phyloP scores from a whole-genome alignment of 2,329 filamentous ascomycete genomes.

The Didymella pomorum region DNA sequence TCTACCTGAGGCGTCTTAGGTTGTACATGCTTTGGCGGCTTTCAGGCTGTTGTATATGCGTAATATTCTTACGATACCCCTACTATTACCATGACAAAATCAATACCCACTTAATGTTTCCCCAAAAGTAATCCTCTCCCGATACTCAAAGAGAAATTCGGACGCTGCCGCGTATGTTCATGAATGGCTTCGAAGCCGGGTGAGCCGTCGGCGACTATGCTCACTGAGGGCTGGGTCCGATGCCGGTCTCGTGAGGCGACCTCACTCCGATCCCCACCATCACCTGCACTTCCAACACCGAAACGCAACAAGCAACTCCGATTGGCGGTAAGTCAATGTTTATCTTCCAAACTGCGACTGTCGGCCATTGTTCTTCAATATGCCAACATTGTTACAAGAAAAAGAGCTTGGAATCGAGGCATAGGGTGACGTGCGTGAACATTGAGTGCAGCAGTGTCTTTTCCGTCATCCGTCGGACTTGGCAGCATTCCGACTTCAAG shows the following conservation, averaged over 20 bases:
- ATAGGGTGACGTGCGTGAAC: background rate
- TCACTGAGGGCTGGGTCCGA: conserved; percentile 11
- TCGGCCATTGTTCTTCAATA: background rate
- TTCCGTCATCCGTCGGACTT: conserved; percentile 20
- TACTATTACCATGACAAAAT: conserved; percentile 9
- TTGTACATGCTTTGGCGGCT: conserved; percentile 11
- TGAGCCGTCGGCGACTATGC: background rate
- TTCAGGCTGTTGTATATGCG: conserved; percentile 5
- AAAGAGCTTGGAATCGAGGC: background rate
- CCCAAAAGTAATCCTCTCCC: background rate
- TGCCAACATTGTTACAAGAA: background rate
- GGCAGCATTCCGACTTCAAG: conserved; percentile 3
- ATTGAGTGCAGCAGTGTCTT: background rate
- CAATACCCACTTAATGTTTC: background rate
- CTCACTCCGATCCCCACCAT: conserved; percentile 7
- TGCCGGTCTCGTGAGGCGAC: conserved; percentile 4
- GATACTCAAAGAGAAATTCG: background rate
- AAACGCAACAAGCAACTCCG: conserved; percentile 6
- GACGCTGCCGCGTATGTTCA: background rate
- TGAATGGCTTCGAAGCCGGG: background rate
- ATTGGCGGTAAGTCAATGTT: conserved; percentile 3
- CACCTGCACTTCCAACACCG: conserved; percentile 8
- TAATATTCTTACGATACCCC: conserved; percentile 21
- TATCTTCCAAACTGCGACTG: background rate
- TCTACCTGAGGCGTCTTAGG: background rate